These are phyloP conservation scores for Neotropicomus parvogracilis DNA, from an alignment of 1,284 basidiomycete genomes.

Conservation along the genomic window DNA sequence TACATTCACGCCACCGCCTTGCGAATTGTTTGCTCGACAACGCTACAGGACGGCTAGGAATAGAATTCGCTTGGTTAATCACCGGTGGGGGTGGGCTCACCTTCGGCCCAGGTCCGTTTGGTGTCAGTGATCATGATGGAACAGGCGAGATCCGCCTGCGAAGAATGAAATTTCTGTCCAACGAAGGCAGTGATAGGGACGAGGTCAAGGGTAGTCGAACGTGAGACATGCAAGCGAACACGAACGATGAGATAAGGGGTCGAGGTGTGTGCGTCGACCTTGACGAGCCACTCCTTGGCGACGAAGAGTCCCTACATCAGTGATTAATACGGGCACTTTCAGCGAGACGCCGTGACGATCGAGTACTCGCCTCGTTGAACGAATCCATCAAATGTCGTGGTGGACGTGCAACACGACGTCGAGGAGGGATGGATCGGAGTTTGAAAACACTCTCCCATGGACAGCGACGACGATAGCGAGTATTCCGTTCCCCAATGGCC, in stretches of 20 bases:
- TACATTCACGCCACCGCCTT: conserved; percentile 63
- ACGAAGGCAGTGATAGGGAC: conserved; percentile 16
- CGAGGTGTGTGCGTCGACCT: conserved; percentile 54
- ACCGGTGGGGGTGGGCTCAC: conserved; percentile 36
- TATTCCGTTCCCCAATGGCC: conserved; percentile 19
- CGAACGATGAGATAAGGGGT: conserved; percentile 68
- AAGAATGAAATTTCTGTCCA: conserved; percentile 58
- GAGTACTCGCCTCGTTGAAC: conserved; percentile 53
- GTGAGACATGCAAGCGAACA: conserved; percentile 23
- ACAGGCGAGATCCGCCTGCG: conserved; percentile 52
- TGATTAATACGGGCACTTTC: not conserved
- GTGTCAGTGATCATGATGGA: conserved; percentile 69
- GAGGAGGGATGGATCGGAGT: conserved; percentile 26
- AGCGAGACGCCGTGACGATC: not conserved
- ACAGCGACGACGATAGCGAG: conserved; percentile 14
- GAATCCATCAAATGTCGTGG: conserved; percentile 39
- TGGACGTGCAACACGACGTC: not conserved
- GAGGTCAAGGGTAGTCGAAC: conserved; percentile 8
- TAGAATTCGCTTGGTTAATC: conserved; percentile 19
- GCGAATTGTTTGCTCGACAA: conserved; percentile 57
- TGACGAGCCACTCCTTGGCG: conserved; percentile 68
- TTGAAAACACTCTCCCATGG: conserved; percentile 19
- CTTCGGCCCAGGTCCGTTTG: conserved; percentile 71
- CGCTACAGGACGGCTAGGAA: conserved; percentile 36
- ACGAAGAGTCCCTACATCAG: conserved; percentile 53